These are phyloP conservation scores for Penicillium oxalicum DNA, from an alignment of 2,329 filamentous ascomycete genomes.

Conservation along the genomic window DNA sequence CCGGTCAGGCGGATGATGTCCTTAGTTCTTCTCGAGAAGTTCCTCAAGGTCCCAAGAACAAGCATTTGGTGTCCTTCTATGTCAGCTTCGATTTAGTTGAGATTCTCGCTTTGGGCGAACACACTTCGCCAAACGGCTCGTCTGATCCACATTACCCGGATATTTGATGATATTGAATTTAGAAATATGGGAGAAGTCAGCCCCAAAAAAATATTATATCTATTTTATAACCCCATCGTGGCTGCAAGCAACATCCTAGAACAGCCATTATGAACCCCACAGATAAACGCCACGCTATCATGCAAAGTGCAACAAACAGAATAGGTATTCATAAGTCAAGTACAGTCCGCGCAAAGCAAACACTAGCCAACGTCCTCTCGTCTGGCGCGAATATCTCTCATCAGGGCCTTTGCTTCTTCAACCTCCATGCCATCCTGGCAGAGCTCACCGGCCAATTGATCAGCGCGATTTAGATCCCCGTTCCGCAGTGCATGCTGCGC, in stretches of 20 bases:
- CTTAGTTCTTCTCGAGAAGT: neutral
- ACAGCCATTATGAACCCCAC: constrained; percentile 1
- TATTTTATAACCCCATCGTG: too few species aligned
- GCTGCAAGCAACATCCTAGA: neutral
- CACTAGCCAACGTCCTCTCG: constrained; percentile 47
- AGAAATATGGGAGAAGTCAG: neutral
- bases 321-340: neutral
- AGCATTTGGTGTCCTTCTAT: constrained; percentile 10
- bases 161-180: neutral
- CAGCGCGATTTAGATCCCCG: constrained; percentile 69
- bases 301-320: constrained; percentile 2
- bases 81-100: constrained; percentile 26
- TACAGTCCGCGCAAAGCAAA: neutral
- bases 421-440: constrained; percentile 95
- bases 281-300: constrained; percentile 9
- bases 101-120: constrained; percentile 16
- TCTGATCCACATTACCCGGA: neutral
- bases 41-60: neutral
- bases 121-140: constrained; percentile 6
- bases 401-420: constrained; percentile 90
- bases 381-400: constrained; percentile 75
- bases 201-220: too few species aligned
- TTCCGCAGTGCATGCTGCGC: constrained; percentile 72
- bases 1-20: neutral
- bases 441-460: constrained; percentile 78